Base-by-base conservation (phyloP, 2,329 filamentous ascomycete genomes). In the Fusarium albidum region DNA sequence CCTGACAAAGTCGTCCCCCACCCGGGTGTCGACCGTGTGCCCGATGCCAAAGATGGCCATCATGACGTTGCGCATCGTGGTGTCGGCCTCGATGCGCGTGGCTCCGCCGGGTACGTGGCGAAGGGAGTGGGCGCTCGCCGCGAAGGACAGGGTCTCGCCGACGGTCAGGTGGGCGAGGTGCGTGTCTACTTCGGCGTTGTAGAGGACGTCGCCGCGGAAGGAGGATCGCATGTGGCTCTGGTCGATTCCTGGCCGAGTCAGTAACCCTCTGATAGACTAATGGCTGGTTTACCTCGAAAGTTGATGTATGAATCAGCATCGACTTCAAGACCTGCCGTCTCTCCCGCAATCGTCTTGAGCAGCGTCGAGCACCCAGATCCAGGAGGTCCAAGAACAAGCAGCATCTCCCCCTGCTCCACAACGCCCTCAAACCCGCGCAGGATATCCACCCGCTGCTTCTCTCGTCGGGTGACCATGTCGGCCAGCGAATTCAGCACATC, bases 121-220 rank as follows among this genome's bases (percentile, higher is more conserved):
- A 0, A 87, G 86, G 13, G 85, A 81, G 39, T 87, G 80, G 3
- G 89, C 87, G 18, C 82, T 78, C 3, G 90, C 88, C 9, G 90
- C 90, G 57, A 92, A 92, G 48, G 83, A 85, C 14, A 93, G 78
- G 0, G 90, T 93, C 59, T 92, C 87, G 44, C 88, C 89, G 13
- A 92, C 89, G 3, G 83, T 86, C 57, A 93, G 75, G 72, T 86
- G 83, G 5, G 89, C 88, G 68, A 92, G 92, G 71, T 92, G 89
- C 6, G 88, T 86, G 69, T 94, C 91, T 27, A 90, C 87, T 71
- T 93, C 90, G 44, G 89, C 89, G 0, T 88, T 92, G 74, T 93
- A 94, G 68, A 94, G 92, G 45, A 88, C 89, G 73, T 94, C 90
- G 52, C 91, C 90, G 15, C 88, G 85, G 73, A 92, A 92, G 46